Base-by-base conservation (phyloP, 352 stramenopile genomes). In the Globisporangium irregulare region DNA sequence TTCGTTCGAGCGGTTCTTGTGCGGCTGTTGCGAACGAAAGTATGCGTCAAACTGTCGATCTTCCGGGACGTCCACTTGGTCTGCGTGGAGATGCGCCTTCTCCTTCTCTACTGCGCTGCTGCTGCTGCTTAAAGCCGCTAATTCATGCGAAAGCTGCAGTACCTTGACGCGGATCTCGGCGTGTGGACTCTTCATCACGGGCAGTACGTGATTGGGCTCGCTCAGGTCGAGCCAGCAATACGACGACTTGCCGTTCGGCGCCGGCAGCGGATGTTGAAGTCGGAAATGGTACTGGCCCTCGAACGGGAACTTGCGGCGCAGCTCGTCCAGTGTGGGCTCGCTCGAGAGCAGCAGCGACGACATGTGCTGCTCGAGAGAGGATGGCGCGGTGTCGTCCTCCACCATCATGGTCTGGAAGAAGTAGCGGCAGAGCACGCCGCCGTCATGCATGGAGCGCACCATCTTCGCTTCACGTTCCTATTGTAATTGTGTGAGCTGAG, bases 211-310 rank as follows among this genome's bases (percentile, higher is more conserved):
- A 9, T 70, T 61, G 14, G 82, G 72, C 24, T 95, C 82, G 15
- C 68, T 76, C 43, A 96, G 69, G 64, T 96, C 89, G n/a, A 86
- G 64, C 89, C 89, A 96, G 67, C 74, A 89, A 65, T 96, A 96
- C 8, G 64, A 69, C 32, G 56, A 72, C 60, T 54, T 73, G 60
- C 50, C 61, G 27, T 27, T 68, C 18, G 65, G 69, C 4, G 59
- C 61, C 6, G 71, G 24, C 32, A 60, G n/a, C 20, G 61, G n/a
- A 54, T 84, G 51, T 67, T 92, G 85, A 29, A 93, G 73, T 22
- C 89, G 87, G 71, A 96, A 96, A 73, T 94, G 89, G 64, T 87
- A 90, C 14, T 32, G 56, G 24, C 89, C 86, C 54, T 84, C 79
- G 57, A 95, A 96, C 27, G 86, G 89, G 62, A 96, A 96, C 67